A percentile compares a stretch with the other conserved stretches of the same genome.
These are phyloP conservation scores for Penicillium pulvis DNA, from an alignment of 495 filamentous ascomycete species.

Conservation along the genomic window DNA sequence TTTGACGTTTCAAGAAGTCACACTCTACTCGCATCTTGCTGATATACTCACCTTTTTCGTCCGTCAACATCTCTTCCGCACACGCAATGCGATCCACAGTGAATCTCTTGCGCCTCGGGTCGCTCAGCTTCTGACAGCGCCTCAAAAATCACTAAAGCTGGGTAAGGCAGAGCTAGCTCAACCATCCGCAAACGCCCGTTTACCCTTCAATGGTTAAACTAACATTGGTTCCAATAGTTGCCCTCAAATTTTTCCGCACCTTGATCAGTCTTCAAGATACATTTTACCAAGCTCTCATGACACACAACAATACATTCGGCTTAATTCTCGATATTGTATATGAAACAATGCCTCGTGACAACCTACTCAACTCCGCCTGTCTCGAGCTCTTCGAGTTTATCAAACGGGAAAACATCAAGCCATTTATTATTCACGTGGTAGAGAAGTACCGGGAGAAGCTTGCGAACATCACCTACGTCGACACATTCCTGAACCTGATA, in stretches of 20 bases:
- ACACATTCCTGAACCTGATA: slow-evolving; percentile 79
- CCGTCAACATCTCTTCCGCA: slow-evolving; percentile 81
- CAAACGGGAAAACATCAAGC: slow-evolving; percentile 79
- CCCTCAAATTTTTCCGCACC: slow-evolving; percentile 92
- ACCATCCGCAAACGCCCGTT: neutral
- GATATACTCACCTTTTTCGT: slow-evolving; percentile 96
- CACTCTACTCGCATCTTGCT: slow-evolving; percentile 85
- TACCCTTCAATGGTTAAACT: slow-evolving; percentile 1
- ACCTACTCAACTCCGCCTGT: slow-evolving; percentile 93
- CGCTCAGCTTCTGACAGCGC: slow-evolving; percentile 78
- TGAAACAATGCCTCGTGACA: slow-evolving; percentile 93
- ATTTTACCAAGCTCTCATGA: slow-evolving; percentile 87
- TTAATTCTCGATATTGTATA: slow-evolving; percentile 86
- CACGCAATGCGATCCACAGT: slow-evolving; percentile 82
- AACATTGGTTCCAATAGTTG: slow-evolving; percentile 54
- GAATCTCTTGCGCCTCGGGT: slow-evolving; percentile 80
- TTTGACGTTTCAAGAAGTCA: slow-evolving; percentile 77
- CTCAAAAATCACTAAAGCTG: slow-evolving; percentile 92
- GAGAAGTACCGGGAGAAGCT: slow-evolving; percentile 87
- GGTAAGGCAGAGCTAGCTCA: slow-evolving; percentile 54
- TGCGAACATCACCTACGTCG: slow-evolving; percentile 77
- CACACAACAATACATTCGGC: slow-evolving; percentile 79
- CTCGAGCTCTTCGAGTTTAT: slow-evolving; percentile 94
- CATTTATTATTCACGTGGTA: slow-evolving; percentile 80
- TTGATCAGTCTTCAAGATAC: slow-evolving; percentile 86